Percentiles rank a stretch among this genome's conserved stretches.
Conservation (phyloP, 2,329 filamentous ascomycete species). For the Rhynchosporium secalis region DNA sequence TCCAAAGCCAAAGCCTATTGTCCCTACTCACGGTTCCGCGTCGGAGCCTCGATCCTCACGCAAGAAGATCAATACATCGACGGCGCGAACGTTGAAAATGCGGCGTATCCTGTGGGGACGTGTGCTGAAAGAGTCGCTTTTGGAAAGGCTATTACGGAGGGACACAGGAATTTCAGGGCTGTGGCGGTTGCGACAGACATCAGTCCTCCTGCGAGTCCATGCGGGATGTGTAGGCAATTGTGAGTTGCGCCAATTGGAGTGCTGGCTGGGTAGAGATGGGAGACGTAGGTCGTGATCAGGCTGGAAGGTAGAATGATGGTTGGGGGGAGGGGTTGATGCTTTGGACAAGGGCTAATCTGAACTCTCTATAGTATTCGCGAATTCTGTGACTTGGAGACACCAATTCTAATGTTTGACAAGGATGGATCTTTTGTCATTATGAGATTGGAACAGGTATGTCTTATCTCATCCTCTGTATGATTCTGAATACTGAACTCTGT, state of each 20-base stretch:
- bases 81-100: conserved; percentile 91
- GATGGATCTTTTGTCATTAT: conserved; percentile 70
- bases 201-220: conserved; percentile 69
- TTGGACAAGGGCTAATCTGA: conserved; percentile 4
- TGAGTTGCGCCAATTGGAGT: conserved; percentile 44
- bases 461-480: background rate
- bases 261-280: background rate
- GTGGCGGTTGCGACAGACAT: conserved; percentile 85
- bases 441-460: conserved; percentile 64
- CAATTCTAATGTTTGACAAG: conserved; percentile 91
- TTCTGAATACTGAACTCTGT: conserved; percentile 11
- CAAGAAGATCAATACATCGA: conserved; percentile 48
- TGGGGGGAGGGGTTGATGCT: background rate
- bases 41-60: conserved; percentile 78
- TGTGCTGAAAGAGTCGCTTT: conserved; percentile 94
- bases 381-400: conserved; percentile 67
- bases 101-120: conserved; percentile 88
- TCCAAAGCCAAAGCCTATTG: conserved; percentile 84
- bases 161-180: conserved; percentile 61
- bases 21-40: conserved; percentile 69
- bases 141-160: conserved; percentile 68
- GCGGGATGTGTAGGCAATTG: conserved; percentile 96
- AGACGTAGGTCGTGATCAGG: too few relatives aligned
- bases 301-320: background rate
- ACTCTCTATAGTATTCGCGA: conserved; percentile 63